These are phyloP conservation scores for Exophiala sideris DNA, from an alignment of 2,329 filamentous ascomycete genomes.

Conservation along the genomic window DNA sequence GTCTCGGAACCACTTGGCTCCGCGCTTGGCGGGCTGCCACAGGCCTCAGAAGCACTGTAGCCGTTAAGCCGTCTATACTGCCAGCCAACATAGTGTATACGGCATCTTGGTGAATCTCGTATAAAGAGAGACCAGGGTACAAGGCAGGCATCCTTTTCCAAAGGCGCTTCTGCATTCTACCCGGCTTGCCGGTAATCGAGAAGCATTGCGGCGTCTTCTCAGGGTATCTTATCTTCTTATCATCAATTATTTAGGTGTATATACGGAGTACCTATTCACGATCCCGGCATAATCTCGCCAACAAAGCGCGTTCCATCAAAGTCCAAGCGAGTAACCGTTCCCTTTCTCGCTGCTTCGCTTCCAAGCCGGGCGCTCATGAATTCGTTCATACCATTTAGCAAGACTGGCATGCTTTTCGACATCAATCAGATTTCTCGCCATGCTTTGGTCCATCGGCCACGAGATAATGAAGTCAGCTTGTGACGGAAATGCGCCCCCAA, in stretches of 20 bases:
- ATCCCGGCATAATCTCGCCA: neutral
- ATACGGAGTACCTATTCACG: neutral
- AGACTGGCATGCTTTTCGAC: constrained; percentile 20
- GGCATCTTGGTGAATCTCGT: too few relatives aligned
- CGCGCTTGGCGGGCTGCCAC: neutral
- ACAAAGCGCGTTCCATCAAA: neutral
- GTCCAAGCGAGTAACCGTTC: constrained; percentile 20
- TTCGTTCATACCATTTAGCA: constrained; percentile 22
- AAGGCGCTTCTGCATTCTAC: too few relatives aligned
- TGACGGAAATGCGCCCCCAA: constrained; percentile 22
- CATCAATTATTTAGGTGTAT: neutral
- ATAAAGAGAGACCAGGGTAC: neutral
- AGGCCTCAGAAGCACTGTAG: too few relatives aligned
- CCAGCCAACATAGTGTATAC: too few relatives aligned
- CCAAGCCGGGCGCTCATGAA: constrained; percentile 25
- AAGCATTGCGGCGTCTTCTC: neutral
- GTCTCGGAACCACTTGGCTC: constrained; percentile 5
- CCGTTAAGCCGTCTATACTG: too few relatives aligned
- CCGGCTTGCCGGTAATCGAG: neutral
- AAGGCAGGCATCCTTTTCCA: too few relatives aligned
- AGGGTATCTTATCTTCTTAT: neutral
- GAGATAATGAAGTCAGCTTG: constrained; percentile 25
- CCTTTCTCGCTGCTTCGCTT: constrained; percentile 27
- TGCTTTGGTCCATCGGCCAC: constrained; percentile 23
- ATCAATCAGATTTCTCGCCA: constrained; percentile 10